phyloP scores from a whole-genome alignment of 257 asterid species.

The Paraleonurus japonicus region DNA sequence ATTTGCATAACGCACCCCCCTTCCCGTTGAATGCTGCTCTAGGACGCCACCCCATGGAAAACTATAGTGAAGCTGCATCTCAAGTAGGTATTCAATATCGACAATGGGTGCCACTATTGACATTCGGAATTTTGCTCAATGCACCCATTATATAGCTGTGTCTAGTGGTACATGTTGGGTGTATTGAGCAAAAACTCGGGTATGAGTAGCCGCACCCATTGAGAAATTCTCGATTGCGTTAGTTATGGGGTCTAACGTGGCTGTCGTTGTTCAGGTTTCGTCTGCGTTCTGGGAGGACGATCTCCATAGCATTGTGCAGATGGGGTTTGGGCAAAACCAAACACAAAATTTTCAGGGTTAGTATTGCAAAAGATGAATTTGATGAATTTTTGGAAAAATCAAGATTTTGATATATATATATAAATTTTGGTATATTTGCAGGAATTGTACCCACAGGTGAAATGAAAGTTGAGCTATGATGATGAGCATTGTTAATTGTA shows the following conservation, averaged over 20 bases:
- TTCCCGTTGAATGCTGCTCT: conserved; percentile 36
- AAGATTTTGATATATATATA: conserved; percentile 9
- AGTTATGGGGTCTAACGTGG: not conserved
- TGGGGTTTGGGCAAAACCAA: conserved; percentile 73
- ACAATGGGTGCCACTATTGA: not conserved
- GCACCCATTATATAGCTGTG: too few relatives aligned
- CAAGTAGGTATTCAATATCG: conserved; percentile 43
- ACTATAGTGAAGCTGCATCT: conserved; percentile 46
- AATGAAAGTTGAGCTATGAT: conserved; percentile 73
- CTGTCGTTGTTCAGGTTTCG: conserved; percentile 42
- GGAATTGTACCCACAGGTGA: conserved; percentile 46
- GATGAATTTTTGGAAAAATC: not conserved
- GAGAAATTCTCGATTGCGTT: not conserved
- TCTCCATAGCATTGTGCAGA: conserved; percentile 76
- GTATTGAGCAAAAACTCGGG: too few relatives aligned
- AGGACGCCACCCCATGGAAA: conserved; percentile 40
- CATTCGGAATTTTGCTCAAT: too few relatives aligned
- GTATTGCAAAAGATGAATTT: conserved; percentile 19
- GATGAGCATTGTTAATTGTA: conserved; percentile 33
- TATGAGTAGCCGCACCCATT: too few relatives aligned
- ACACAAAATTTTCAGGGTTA: conserved; percentile 60
- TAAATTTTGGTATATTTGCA: conserved; percentile 19
- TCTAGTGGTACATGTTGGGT: too few relatives aligned
- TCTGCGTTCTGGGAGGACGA: conserved; percentile 73
- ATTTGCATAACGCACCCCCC: conserved; percentile 24